Base-by-base conservation (phyloP, 208 protist genomes). In the Perkinsela sp. region DNA sequence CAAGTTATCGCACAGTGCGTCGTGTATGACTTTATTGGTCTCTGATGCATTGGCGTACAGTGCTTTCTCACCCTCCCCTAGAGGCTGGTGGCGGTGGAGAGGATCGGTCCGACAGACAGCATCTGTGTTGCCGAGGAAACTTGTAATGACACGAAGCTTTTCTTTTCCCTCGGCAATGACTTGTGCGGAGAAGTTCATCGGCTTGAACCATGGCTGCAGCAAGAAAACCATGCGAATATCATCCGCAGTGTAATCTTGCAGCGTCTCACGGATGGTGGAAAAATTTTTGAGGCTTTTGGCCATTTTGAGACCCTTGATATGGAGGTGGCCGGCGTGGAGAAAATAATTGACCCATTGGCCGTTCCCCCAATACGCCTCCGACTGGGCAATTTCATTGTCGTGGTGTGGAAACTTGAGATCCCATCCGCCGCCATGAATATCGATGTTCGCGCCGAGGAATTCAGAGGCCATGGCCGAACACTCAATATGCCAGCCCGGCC, bases 401-500 rank as follows among this genome's bases (percentile, higher is more conserved):
- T 99, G 97, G 79, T 99, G 97, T 1, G 97, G 97, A 72, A 99
- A 99, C 73, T 94, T 93, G 6, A 99, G 78, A 74, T 99, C 97
- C 66, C 85, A 87, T n/a, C 95, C 96, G 31, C 96, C 96, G 57
- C 76, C 77, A 78, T 99, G 96, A 68, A 99, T 90, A 77, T 98
- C 95, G 66, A 98, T 84, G 32, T 86, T 84, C 30, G 74, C 68
- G 31, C 93, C 92, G 2, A 97, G 75, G 0, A 95, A 73, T 69
- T 91, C 80, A 40, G 80, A 84, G 2, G 93, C 85, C 95, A 99
- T 98, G n/a, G 90, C 96, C 57, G 88, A 95, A 86, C 97, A 99
- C 75, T 99, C 97, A 76, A 99, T 99, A 77, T 99, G 97, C 97
- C 97, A 99, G 30, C 97, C 97, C 0, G 97, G 97, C 28, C 97